Evolutionary conservation across 2,329 filamentous ascomycete species (phyloP), one percentile per base, ranked within the genome.

Genomic region (Alternaria ventricosa): DNA sequence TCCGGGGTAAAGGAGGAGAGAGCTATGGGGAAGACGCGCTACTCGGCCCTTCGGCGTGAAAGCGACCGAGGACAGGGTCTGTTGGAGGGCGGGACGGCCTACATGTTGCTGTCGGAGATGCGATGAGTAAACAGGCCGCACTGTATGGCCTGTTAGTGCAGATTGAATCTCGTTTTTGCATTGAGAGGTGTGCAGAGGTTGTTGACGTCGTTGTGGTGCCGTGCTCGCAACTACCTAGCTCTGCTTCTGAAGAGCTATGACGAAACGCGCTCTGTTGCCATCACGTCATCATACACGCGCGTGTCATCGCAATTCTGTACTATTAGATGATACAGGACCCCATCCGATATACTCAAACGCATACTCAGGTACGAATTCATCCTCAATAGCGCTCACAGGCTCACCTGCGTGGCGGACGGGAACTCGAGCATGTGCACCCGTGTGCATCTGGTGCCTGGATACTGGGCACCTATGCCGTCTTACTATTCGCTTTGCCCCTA

Each of bases 1-100:
- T 66, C 67, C 56, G 64, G 67, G 70, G 70, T 62, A 66, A 62
- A 66, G 22, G 68, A 61, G 63, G 61, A 61, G 63, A 61, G 41
- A 33, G 55, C 63, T 63, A 57, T 51, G 57, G 63, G 55, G 51
- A 41, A 55, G 46, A 56, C 50, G 44, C 57, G 53, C 57, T 51
- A 65, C 43, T 64, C 60, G 64, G 69, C 36, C 20, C 12, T 50
- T 72, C 70, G 70, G 70, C 61, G 36, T 57, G 58, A 64, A 60
- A 44, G 23, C 51, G 28, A 58, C 70, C 70, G 70, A 72, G 62
- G 44, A 53, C 49, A 53, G 15, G 49, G 49, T 53, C 13, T 53
- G 7, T 25, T 23, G 20, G 10, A 53, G 2, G 10, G 2, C 20
- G 2, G 28, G 7, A 3, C 4, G 49, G 20, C 49, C 49, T 6